phyloP scores from a whole-genome alignment of 331 rosid genomes.

The Quercus lobata region DNA sequence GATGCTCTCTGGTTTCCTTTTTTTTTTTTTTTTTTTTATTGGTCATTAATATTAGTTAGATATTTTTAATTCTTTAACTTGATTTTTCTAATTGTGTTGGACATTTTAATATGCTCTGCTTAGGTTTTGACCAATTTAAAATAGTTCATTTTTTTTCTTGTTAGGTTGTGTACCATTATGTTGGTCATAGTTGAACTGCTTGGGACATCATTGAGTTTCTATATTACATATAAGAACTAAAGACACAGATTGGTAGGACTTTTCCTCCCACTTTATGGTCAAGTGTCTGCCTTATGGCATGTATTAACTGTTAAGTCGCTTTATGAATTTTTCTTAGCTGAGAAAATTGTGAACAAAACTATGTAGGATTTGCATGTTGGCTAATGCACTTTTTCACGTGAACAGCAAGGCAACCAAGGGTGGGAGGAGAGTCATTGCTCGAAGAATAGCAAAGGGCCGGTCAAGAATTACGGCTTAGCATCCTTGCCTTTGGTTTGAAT shows the following conservation, averaged over 20 bases:
- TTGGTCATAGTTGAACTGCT: background rate
- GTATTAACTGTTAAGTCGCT: background rate
- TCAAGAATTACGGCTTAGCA: too few relatives aligned
- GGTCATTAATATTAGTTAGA: too few relatives aligned
- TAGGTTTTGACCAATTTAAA: too few relatives aligned
- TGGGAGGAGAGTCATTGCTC: constrained; percentile 56
- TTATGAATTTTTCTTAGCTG: background rate
- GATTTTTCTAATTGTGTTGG: too few relatives aligned
- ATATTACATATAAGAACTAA: background rate
- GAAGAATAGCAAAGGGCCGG: too few relatives aligned
- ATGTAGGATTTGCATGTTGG: background rate
- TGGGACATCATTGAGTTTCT: background rate
- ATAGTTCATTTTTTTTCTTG: too few relatives aligned
- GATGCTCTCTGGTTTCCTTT: too few relatives aligned
- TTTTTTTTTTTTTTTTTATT: too few relatives aligned
- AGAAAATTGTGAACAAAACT: background rate
- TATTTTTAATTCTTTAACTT: too few relatives aligned
- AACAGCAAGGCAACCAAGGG: constrained; percentile 94
- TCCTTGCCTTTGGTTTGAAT: too few relatives aligned
- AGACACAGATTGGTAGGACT: constrained; percentile 8
- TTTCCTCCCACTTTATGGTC: background rate
- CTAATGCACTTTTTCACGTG: constrained; percentile 22
- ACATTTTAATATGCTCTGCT: too few relatives aligned
- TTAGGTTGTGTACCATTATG: too few relatives aligned
- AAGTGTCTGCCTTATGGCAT: background rate